Base-by-base conservation (phyloP, 192 early-diverging fungal genomes). In the Diversispora epigaea region DNA sequence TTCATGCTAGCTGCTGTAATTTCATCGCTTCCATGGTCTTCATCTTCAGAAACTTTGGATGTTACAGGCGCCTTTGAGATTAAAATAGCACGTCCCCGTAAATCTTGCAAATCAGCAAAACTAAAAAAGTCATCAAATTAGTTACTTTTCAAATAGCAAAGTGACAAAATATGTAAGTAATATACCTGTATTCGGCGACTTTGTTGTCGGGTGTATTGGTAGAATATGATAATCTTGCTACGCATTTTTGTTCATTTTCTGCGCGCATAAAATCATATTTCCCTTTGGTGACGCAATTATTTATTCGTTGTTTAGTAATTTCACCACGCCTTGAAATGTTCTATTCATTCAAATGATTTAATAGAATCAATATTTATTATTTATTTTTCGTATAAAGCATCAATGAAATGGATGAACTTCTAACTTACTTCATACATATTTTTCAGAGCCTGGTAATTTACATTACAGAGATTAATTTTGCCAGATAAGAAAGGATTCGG, bases 21-120 rank as follows among this genome's bases (percentile, higher is more conserved):
- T 17, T 64, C 62, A 19, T 63, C 49, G 9, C 45, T 44, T 17
- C 3, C 0, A 7, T 41, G 32, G 9, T 21, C 46, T n/a, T 60
- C 21, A n/a, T 17, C 9, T 7, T 19, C 57, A 19, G 57, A n/a
- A 14, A 12, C 14, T 4, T 75, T 22, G 32, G 15, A 47, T 11
- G 61, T 41, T 32, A 19, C 62, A 44, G 43, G 14, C 12, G 40
- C 41, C 17, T 77, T 72, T 39, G 71, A 25, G 19, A 77, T 63
- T 32, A 77, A 41, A n/a, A 77, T 8, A 45, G 69, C 76, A 55
- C 70, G 70, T 43, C 76, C 76, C 12, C 76, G 70, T 9, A 77
- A 72, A 17, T 77, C 76, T 3, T 64, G 60, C 22, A 77, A 72
- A 3, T 77, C 76, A 12, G 50, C 45, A 4, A 72, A 45, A 22